These are phyloP conservation scores for Carex myosuroides DNA, from an alignment of 176 grass and related monocot species.

Conservation along the genomic window DNA sequence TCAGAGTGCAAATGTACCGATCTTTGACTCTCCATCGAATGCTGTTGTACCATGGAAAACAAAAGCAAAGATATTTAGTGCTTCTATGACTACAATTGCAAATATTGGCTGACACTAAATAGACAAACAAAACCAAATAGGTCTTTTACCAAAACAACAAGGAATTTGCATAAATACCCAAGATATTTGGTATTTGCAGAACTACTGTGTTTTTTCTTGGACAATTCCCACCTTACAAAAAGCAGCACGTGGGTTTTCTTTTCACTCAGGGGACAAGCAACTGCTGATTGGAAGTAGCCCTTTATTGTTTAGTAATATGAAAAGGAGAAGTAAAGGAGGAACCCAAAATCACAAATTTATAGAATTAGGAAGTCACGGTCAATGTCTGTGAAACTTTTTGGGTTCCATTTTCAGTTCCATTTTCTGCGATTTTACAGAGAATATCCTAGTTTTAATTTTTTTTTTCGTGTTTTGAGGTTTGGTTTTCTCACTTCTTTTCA, in stretches of 20 bases:
- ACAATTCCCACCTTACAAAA: background rate
- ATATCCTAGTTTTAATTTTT: background rate
- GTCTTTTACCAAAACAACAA: background rate
- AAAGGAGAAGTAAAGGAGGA: background rate
- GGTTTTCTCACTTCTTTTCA: background rate
- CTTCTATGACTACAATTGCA: background rate
- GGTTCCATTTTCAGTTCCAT: background rate
- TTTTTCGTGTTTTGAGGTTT: background rate
- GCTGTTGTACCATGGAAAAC: background rate
- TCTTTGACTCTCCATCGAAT: constrained; percentile 38
- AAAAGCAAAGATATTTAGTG: constrained; percentile 4
- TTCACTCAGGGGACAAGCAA: background rate
- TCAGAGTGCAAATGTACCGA: constrained; percentile 39
- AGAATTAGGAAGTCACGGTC: background rate
- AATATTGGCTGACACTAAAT: background rate
- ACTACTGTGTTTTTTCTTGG: background rate
- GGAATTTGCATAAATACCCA: background rate
- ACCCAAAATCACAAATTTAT: background rate
- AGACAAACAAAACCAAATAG: background rate
- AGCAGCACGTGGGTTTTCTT: background rate
- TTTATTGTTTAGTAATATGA: background rate
- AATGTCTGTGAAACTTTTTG: background rate
- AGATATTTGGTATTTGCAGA: background rate
- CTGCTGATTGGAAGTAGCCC: background rate
- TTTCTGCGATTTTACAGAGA: background rate